These are phyloP conservation scores for Coemansia sp. DNA, from an alignment of 192 early-diverging fungal genomes.

Conservation along the genomic window DNA sequence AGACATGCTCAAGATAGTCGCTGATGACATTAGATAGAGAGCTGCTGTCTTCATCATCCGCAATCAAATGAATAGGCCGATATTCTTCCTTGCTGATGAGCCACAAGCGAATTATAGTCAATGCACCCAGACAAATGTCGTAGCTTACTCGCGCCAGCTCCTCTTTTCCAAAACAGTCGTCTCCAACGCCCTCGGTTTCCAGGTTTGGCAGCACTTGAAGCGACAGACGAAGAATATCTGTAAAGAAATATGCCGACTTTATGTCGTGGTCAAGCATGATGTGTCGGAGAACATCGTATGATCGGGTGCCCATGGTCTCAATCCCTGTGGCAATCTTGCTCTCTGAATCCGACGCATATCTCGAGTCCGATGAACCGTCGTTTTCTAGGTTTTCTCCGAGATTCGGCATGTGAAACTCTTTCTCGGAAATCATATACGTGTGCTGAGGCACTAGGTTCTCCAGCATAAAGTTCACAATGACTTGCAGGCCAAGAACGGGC, in stretches of 20 bases:
- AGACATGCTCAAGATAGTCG: conserved; percentile 24
- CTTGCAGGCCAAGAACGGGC: conserved; percentile 27
- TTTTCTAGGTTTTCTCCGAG: background rate
- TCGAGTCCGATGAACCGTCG: background rate
- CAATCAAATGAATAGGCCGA: conserved; percentile 29
- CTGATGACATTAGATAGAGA: conserved; percentile 6
- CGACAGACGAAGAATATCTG: conserved; percentile 31
- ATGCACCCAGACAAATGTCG: conserved; percentile 27
- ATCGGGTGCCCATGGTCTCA: conserved; percentile 10
- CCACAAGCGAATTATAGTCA: conserved; percentile 43
- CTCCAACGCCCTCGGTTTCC: background rate
- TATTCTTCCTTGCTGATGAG: conserved; percentile 37
- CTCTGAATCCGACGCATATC: background rate
- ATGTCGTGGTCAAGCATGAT: conserved; percentile 27
- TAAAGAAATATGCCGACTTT: conserved; percentile 33
- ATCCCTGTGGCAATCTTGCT: conserved; percentile 6
- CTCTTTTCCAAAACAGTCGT: conserved; percentile 5
- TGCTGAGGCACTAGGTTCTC: conserved; percentile 28
- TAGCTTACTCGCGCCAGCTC: conserved; percentile 22
- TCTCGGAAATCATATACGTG: conserved; percentile 22
- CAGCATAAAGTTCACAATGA: conserved; percentile 33
- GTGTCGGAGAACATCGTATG: conserved; percentile 28
- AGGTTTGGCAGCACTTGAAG: conserved; percentile 15
- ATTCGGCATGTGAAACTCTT: conserved; percentile 26
- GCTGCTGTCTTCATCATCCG: background rate